phyloP scores from a whole-genome alignment of 1,139 yeast genomes.

The Lodderomyces theae region DNA sequence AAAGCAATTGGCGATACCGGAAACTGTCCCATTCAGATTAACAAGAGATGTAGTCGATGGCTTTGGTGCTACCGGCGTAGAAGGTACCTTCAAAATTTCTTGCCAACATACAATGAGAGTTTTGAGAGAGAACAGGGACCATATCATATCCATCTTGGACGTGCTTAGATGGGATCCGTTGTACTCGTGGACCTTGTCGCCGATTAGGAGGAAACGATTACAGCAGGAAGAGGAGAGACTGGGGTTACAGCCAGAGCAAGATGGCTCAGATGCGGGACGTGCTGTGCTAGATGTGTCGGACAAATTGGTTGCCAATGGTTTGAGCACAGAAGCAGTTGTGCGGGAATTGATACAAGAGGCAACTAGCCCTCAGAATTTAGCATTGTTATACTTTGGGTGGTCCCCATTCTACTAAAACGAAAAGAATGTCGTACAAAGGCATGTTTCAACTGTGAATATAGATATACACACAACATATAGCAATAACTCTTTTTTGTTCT shows the following conservation, averaged over 20 bases:
- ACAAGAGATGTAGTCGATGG: conserved; percentile 93
- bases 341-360: conserved; percentile 81
- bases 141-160: conserved; percentile 77
- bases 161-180: conserved; percentile 91
- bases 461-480: not conserved
- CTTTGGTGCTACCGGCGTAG: conserved; percentile 77
- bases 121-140: conserved; percentile 61
- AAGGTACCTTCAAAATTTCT: conserved; percentile 69
- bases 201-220: conserved; percentile 55
- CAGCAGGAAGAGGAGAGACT: conserved; percentile 39
- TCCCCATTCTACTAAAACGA: conserved; percentile 46
- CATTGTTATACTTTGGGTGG: conserved; percentile 85
- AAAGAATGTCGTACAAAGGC: not conserved
- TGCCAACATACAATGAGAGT: conserved; percentile 75
- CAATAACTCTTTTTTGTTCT: too few relatives aligned
- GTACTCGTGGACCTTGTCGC: conserved; percentile 85
- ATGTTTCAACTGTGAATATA: not conserved
- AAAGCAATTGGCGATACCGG: conserved; percentile 78
- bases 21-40: conserved; percentile 86
- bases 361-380: conserved; percentile 60
- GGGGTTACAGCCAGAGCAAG: conserved; percentile 37
- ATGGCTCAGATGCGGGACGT: conserved; percentile 73
- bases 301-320: conserved; percentile 62
- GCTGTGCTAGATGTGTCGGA: conserved; percentile 73
- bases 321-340: conserved; percentile 82